phyloP scores from a whole-genome alignment of 2,329 filamentous ascomycete genomes.

The Aspergillus alliaceus region DNA sequence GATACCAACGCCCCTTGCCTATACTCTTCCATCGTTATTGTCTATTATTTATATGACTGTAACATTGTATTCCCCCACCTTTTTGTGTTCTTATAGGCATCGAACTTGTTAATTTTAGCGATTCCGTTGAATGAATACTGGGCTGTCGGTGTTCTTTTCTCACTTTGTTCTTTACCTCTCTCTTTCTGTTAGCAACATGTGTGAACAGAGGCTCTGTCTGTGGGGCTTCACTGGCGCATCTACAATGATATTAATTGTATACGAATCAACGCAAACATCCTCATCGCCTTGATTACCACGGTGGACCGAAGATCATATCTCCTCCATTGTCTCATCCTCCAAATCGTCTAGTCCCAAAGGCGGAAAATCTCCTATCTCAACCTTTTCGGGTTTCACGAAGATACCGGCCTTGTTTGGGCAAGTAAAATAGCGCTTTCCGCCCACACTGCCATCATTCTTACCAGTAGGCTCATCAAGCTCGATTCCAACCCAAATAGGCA shows the following conservation, averaged over 20 bases:
- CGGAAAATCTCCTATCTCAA: slow-evolving; percentile 62
- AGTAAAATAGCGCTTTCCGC: slow-evolving; percentile 55
- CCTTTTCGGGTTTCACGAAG: slow-evolving; percentile 62
- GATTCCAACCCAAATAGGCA: slow-evolving; percentile 58
- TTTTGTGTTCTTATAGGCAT: not conserved
- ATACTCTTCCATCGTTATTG: not conserved
- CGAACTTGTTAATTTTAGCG: not conserved
- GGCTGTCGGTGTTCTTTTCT: not conserved
- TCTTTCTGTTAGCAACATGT: not conserved
- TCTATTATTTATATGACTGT: not conserved
- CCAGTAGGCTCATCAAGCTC: slow-evolving; percentile 64
- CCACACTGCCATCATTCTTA: slow-evolving; percentile 61
- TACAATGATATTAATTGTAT: slow-evolving; percentile 20
- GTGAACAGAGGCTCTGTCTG: not conserved
- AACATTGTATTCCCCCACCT: not conserved
- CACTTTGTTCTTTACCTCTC: not conserved
- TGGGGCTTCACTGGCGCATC: not conserved
- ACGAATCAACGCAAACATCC: not conserved
- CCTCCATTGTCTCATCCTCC: slow-evolving; percentile 54
- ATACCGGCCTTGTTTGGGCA: slow-evolving; percentile 57
- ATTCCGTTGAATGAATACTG: not conserved
- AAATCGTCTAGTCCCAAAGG: slow-evolving; percentile 52
- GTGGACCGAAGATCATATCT: slow-evolving; percentile 40
- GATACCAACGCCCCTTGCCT: not conserved
- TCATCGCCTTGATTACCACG: not conserved